These are phyloP conservation scores for baker's yeast (Saccharomyces cerevisiae) DNA, from an alignment of 805 yeast species.

Conservation along the genomic window DNA sequence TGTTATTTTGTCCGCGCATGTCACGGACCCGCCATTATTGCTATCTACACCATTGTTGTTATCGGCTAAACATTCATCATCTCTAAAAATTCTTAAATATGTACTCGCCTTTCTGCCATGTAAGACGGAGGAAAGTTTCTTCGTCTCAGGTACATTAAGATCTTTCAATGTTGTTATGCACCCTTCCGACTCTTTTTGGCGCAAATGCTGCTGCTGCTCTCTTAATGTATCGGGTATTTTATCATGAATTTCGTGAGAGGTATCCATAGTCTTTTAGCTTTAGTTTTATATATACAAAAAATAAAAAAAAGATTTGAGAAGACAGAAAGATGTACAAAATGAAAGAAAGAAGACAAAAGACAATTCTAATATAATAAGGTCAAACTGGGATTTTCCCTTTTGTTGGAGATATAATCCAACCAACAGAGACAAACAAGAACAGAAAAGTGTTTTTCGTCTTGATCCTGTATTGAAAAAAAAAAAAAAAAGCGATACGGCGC, in stretches of 20 bases:
- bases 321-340: neutral
- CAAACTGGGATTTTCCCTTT: neutral
- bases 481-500: neutral
- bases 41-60: neutral
- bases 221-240: neutral
- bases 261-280: neutral
- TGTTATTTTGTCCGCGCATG: conserved; percentile 1
- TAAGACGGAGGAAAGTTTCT: conserved; percentile 15
- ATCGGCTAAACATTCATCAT: conserved; percentile 12
- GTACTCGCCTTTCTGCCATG: conserved; percentile 32
- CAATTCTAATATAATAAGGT: neutral
- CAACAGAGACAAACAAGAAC: neutral
- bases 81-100: conserved; percentile 28
- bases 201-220: neutral
- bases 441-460: neutral
- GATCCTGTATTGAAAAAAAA: neutral
- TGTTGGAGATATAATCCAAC: neutral
- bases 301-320: neutral
- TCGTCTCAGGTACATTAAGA: conserved; percentile 20
- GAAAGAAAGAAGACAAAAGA: neutral
- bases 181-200: neutral
- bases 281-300: neutral
- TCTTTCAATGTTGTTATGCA: conserved; percentile 17
- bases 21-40: neutral
- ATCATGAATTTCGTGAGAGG: neutral